phyloP scores from a whole-genome alignment of 2,329 filamentous ascomycete genomes.

The Calonectria hawksworthii region DNA sequence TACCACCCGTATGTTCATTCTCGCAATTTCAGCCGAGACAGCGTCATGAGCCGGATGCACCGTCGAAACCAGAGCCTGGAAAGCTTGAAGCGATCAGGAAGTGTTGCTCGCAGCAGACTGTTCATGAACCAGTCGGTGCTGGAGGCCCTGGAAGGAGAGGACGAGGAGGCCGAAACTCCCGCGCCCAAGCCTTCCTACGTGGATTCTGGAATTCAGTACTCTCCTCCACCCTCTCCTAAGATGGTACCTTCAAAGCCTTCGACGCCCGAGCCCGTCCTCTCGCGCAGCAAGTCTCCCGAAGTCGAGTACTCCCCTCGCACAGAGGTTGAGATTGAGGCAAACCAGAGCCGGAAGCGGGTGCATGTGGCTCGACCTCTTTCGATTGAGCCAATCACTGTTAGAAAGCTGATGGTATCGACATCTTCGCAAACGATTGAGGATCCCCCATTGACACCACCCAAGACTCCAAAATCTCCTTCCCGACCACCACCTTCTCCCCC shows the following conservation, averaged over 20 bases:
- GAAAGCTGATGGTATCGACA: conserved; percentile 72
- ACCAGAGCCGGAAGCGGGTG: conserved; percentile 80
- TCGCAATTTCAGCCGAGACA: conserved; percentile 71
- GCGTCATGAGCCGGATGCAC: conserved; percentile 63
- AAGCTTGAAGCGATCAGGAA: conserved; percentile 68
- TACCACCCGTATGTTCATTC: conserved; percentile 60
- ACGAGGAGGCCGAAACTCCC: conserved; percentile 62
- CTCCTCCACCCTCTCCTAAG: conserved; percentile 83
- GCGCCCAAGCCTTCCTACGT: conserved; percentile 69
- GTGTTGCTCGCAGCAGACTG: conserved; percentile 66
- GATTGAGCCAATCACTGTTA: conserved; percentile 59
- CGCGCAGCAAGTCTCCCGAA: conserved; percentile 56
- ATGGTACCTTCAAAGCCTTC: conserved; percentile 56
- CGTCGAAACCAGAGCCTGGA: conserved; percentile 71
- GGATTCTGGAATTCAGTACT: conserved; percentile 85
- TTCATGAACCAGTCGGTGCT: conserved; percentile 68
- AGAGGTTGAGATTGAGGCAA: conserved; percentile 77
- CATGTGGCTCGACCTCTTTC: conserved; percentile 65
- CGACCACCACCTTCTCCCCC: conserved; percentile 58
- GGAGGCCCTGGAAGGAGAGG: conserved; percentile 69
- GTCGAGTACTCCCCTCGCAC: conserved; percentile 58
- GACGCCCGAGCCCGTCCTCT: conserved; percentile 57
- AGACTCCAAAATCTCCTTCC: conserved; percentile 70
- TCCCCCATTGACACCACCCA: conserved; percentile 72
- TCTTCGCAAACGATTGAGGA: conserved; percentile 74